A percentile compares a stretch with the other conserved stretches of the same genome.
Conservation (phyloP, 352 stramenopile genomes). For the Pythium vanterpoolii region DNA sequence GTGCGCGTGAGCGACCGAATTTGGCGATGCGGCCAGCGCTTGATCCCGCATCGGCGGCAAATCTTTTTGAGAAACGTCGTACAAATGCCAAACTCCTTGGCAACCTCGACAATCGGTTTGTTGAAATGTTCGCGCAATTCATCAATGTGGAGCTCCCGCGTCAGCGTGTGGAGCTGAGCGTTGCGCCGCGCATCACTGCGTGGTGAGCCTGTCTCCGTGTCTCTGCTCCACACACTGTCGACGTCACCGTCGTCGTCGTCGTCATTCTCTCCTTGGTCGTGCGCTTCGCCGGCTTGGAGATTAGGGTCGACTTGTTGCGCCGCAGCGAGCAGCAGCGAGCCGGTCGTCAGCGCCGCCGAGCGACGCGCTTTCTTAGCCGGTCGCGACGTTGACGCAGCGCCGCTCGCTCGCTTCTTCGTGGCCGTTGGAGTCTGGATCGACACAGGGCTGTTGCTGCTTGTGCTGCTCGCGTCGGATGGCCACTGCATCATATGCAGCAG, state of each 20-base stretch:
- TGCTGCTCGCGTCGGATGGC: constrained; percentile 6
- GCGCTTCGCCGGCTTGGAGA: neutral
- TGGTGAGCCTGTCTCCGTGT: neutral
- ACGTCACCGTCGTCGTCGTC: neutral
- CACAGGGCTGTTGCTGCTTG: neutral
- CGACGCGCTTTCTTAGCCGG: neutral
- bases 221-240: neutral
- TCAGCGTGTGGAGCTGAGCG: constrained; percentile 44
- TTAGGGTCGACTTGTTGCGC: constrained; percentile 20
- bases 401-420: constrained; percentile 2
- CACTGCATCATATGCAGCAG: constrained; percentile 62
- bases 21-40: constrained; percentile 62
- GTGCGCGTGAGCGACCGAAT: constrained; percentile 66
- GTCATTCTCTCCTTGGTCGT: neutral
- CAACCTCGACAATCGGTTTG: constrained; percentile 62
- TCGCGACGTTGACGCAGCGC: neutral
- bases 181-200: constrained; percentile 30
- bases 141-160: constrained; percentile 53
- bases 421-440: neutral
- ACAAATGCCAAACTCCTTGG: constrained; percentile 66
- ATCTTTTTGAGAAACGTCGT: constrained; percentile 81
- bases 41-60: constrained; percentile 60
- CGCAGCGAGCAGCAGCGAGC: constrained; percentile 19
- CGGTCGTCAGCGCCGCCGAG: neutral
- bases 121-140: constrained; percentile 61